Base-by-base conservation (phyloP, 2,329 filamentous ascomycete species). In the Elsinoe arachidis region DNA sequence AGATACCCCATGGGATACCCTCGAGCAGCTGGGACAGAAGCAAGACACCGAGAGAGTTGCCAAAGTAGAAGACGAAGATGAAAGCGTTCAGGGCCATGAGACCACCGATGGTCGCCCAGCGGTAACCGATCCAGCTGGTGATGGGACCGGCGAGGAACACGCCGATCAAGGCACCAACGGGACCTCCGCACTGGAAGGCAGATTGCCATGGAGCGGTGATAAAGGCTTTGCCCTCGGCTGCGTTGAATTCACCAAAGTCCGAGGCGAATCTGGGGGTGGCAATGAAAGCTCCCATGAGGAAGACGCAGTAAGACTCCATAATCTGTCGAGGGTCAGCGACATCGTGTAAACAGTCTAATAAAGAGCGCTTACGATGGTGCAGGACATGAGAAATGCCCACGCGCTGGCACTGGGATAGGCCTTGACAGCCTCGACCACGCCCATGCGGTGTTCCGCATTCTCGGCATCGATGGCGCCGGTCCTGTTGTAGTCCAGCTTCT, bases 1-100 rank as follows among this genome's bases (percentile, higher is more conserved):
- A 85, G 64, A 85, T 78, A 30, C 82, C 82, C 82, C 82, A 85
- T 2, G 82, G 82, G 3, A 85, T 65, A 60, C 82, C 82, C 67
- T 83, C 80, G 51, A 85, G 74, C 57, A 82, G 70, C 72, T 85
- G 81, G 37, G 76, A 72, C 3, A 74, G 74, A 63, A 83, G 76
- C 55, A 78, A 69, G 55, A 78, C 66, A 1, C 69, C 61, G 23
- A 78, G 70, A 2, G 74, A 76, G 37, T 76, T 61, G 55, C 72
- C 78, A 62, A 81, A 84, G 70, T 80, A 84, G 63, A 80, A 82
- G 61, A 81, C 66, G 64, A 84, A 81, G 69, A 83, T 83, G 63
- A 80, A 80, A 60, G 66, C 76, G 67, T 84, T 84, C 68, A 84
- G 67, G 37, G 77, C 55, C 69, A 84, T 78, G 56, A 85, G 74